Evolutionary conservation across 352 stramenopile genomes (phyloP).

Genomic region (Pythium plurisporium): DNA sequence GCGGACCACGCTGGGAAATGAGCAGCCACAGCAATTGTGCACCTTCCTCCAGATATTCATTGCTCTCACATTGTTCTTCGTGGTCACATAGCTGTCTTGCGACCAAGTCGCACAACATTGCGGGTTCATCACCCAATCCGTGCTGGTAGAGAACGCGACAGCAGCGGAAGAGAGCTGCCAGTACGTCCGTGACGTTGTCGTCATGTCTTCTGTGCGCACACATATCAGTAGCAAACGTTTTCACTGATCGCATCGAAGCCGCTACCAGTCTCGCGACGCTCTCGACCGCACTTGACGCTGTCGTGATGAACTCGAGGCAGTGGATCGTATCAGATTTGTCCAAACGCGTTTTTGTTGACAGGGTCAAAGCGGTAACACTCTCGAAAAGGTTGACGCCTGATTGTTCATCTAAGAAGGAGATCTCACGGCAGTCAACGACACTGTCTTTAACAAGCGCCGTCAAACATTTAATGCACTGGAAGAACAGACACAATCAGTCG

Average conservation of each 20-base stretch:
- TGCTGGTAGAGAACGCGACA: not conserved
- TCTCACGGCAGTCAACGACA: conserved; percentile 4
- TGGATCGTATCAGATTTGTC: not conserved
- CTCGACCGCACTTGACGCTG: not conserved
- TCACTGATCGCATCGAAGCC: not conserved
- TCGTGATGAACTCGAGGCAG: conserved; percentile 3
- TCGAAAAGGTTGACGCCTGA: not conserved
- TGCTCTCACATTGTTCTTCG: no score
- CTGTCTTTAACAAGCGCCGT: not conserved
- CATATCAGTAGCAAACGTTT: not conserved
- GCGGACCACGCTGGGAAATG: no score
- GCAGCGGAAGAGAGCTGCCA: not conserved
- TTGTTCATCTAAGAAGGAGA: not conserved
- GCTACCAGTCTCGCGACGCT: not conserved
- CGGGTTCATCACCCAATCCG: not conserved
- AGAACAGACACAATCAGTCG: not conserved
- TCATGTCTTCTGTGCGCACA: not conserved
- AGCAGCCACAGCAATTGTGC: not conserved
- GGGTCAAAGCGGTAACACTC: not conserved
- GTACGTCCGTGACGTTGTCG: not conserved
- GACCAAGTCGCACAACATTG: not conserved
- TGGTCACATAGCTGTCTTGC: not conserved
- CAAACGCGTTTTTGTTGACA: not conserved
- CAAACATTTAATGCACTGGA: not conserved
- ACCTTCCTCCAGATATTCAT: no score